Base-by-base conservation (phyloP, 2,329 filamentous ascomycete species). In the Cercospora zeae-maydis region DNA sequence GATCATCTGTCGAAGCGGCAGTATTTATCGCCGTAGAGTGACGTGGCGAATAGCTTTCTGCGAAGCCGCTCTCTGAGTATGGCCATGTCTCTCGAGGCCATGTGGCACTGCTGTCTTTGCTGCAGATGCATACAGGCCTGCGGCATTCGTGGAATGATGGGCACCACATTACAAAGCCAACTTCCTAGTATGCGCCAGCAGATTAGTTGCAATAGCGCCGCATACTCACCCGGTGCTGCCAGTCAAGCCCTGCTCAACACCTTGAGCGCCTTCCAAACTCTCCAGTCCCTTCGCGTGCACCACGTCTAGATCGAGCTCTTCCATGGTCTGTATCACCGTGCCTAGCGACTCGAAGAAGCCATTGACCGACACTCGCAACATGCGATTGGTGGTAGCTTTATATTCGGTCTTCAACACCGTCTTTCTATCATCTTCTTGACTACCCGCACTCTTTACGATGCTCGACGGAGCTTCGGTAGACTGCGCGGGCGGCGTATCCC, bases 351-450 rank as follows among this genome's bases (percentile, higher is more conserved):
- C 93, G 83, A 98, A 92, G 77, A 97, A 97, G 9, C 92, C 92
- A 78, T 98, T 98, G 61, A 97, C 93, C 2, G 93, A 91, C 2
- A 99, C 95, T 49, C 95, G 88, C 62, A 99, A 83, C 93, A 98
- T 98, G 69, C 95, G 88, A 75, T 97, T 96, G 19, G 95, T 98
- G 0, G 92, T 92, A 1, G 95, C 95, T 59, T 83, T 84, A 78
- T 98, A 98, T 64, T 89, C 84, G 9, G 91, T 89, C 64, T 84
- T 82, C 54, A 98, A 81, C 4, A 93, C 77, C 1, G 79, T 83
- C 69, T 78, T 77, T 36, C 73, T 70, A 27, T 78, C 75, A 7
- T 75, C 75, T 7, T 67, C 63, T 37, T 67, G 62, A 19, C 37
- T 62, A 21, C 64, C 62, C 30, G 63, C 63, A 45, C 65, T 59